These are phyloP conservation scores for Saksenaea oblongispora DNA, from an alignment of 371 early-diverging fungal species.

Conservation along the genomic window DNA sequence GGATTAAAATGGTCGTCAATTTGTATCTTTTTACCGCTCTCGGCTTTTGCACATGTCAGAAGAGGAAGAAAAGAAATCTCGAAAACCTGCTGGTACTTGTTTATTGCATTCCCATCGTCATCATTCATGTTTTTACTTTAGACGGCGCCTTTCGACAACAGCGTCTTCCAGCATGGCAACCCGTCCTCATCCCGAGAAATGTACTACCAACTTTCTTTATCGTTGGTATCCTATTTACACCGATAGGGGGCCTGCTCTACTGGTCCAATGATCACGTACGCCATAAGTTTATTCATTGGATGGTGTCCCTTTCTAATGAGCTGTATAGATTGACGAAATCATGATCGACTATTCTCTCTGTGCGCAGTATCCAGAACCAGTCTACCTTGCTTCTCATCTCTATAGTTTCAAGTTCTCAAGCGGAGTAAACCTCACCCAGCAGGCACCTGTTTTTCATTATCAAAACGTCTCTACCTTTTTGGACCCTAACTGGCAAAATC, in stretches of 20 bases:
- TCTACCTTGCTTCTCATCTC: slow-evolving; percentile 24
- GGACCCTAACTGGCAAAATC: slow-evolving; percentile 36
- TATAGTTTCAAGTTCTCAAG: slow-evolving; percentile 26
- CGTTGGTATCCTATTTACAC: slow-evolving; percentile 90
- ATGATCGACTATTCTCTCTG: slow-evolving; percentile 93
- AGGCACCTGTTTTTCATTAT: slow-evolving; percentile 37
- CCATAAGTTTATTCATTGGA: background rate
- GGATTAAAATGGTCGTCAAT: too few species aligned
- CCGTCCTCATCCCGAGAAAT: slow-evolving; percentile 92
- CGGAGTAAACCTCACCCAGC: slow-evolving; percentile 6
- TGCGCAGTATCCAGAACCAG: slow-evolving; percentile 37
- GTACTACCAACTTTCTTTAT: slow-evolving; percentile 91
- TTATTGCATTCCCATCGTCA: background rate
- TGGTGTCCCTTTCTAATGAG: background rate
- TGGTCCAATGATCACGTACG: slow-evolving; percentile 74
- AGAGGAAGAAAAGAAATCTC: slow-evolving; percentile 24
- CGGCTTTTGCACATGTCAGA: background rate
- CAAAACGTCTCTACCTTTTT: slow-evolving; percentile 31
- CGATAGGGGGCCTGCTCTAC: slow-evolving; percentile 82
- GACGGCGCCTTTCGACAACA: slow-evolving; percentile 98
- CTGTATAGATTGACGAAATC: slow-evolving; percentile 70
- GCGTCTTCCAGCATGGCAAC: slow-evolving; percentile 97
- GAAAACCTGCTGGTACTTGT: slow-evolving; percentile 26
- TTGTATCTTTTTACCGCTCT: too few species aligned
- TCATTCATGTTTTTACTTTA: slow-evolving; percentile 23